These are phyloP conservation scores for Stylosanthes scabra DNA, from an alignment of 331 rosid species.

Conservation along the genomic window DNA sequence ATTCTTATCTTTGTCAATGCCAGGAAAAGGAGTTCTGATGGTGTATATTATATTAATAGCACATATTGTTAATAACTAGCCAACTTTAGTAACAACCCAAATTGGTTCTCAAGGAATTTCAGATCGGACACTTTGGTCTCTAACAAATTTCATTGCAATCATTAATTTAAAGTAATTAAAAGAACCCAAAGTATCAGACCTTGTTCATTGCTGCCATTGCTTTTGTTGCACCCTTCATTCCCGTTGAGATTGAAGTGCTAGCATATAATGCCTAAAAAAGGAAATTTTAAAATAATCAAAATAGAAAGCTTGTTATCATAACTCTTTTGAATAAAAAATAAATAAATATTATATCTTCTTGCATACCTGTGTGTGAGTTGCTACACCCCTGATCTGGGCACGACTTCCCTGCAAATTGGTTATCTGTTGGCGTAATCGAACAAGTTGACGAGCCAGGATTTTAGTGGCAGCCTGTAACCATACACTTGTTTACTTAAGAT, in stretches of 20 bases:
- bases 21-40: neutral
- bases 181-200: conserved; percentile 46
- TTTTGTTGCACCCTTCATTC: conserved; percentile 98
- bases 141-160: neutral
- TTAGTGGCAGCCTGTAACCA: conserved; percentile 81
- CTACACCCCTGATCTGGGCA: conserved; percentile 95
- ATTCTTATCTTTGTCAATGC: conserved; percentile 13
- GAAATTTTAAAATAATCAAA: conserved; percentile 25
- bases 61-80: conserved; percentile 2
- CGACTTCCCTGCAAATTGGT: conserved; percentile 98
- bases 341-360: neutral
- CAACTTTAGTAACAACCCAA: neutral
- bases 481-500: conserved; percentile 30
- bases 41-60: neutral
- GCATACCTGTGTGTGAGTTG: conserved; percentile 97
- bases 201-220: conserved; percentile 99
- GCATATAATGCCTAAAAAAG: conserved; percentile 85
- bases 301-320: neutral
- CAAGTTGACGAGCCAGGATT: conserved; percentile 96
- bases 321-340: neutral
- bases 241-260: conserved; percentile 92
- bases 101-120: too few species aligned
- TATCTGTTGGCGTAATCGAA: conserved; percentile 94
- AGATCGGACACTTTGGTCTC: too few species aligned
- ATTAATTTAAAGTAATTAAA: conserved; percentile 15